Evolutionary conservation across 805 yeast genomes (phyloP), one percentile per base, ranked within the genome.

Genomic region (Candida ascalaphidarum): DNA sequence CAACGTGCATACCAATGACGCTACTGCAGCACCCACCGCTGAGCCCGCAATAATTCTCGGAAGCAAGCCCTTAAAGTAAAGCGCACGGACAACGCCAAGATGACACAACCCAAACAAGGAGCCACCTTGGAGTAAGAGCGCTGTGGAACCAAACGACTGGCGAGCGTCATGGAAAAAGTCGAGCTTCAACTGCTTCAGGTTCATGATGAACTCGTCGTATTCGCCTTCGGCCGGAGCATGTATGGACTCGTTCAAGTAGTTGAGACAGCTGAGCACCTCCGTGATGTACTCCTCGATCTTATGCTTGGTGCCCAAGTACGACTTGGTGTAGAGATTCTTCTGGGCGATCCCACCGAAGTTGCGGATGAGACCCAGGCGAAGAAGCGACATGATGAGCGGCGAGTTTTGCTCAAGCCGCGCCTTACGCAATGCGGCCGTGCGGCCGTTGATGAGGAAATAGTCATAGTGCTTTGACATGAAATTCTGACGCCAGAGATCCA

Each of bases 101-200:
- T 92, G 98, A 44, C 95, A 88, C 36, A 92, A 59, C 0, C 98
- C 97, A 58, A 89, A 92, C 14, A 92, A 58, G 0, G 96, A 81
- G 2, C 98, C 97, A 17, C 98, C 98, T 54, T 92, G 96, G 15
- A 92, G 60, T 21, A 89, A 73, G 32, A 92, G 61, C 0, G 96
- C 96, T 0, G 97, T 85, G 26, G 84, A 73, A 0, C 98, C 98
- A 50, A 81, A 73, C 0, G 94, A 77, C 49, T 85, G 86, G 42
- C 83, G 71, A 11, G 83, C 84, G 56, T 79, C 96, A 49, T 77
- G 92, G 58, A 80, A 86, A 52, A 82, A 84, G 53, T 72, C 86
- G 37, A 71, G 65, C 43, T 71, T 81, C 50, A 64, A 59, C 57
- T 71, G 89, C 31, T 65, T 63, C 32, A 66, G 59, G 37, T 66